Conservation (phyloP, 1,284 basidiomycete species). For the Trichosporon sp. region DNA sequence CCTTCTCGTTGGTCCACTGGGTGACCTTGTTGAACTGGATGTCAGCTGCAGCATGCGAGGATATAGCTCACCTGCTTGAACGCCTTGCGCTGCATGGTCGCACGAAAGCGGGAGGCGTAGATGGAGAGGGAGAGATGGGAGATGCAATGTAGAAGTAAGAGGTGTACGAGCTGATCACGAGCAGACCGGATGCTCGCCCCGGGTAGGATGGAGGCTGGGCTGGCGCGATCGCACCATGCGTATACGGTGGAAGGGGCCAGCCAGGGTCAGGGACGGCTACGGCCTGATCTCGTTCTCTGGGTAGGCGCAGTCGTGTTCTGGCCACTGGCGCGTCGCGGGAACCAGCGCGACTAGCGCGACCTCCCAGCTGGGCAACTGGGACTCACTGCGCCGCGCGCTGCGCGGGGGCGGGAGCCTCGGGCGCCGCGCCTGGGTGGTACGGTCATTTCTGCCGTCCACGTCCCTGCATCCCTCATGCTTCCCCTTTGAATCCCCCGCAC, state of each 20-base stretch:
- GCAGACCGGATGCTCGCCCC: background rate
- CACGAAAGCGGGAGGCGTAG: background rate
- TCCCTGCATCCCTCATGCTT: background rate
- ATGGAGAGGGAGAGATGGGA: background rate
- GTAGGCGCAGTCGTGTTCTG: background rate
- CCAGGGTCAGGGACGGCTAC: background rate
- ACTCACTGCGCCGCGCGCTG: no score
- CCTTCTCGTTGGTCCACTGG: constrained; percentile 49
- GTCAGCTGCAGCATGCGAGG: background rate
- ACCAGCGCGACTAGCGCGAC: background rate
- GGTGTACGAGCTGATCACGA: background rate
- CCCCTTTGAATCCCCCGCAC: background rate
- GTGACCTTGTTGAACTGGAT: constrained; percentile 46
- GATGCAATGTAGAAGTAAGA: background rate
- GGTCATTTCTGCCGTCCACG: background rate
- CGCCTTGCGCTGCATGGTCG: constrained; percentile 44
- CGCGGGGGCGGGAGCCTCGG: no score
- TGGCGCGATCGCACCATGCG: background rate
- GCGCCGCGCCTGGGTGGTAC: background rate
- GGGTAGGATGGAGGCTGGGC: background rate
- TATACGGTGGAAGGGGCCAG: background rate
- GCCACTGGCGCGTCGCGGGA: background rate
- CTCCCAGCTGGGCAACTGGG: background rate
- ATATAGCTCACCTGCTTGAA: constrained; percentile 41
- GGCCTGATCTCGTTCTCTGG: no score